These are phyloP conservation scores for Rhodotorula sp. DNA, from an alignment of 1,284 basidiomycete genomes.

Conservation along the genomic window DNA sequence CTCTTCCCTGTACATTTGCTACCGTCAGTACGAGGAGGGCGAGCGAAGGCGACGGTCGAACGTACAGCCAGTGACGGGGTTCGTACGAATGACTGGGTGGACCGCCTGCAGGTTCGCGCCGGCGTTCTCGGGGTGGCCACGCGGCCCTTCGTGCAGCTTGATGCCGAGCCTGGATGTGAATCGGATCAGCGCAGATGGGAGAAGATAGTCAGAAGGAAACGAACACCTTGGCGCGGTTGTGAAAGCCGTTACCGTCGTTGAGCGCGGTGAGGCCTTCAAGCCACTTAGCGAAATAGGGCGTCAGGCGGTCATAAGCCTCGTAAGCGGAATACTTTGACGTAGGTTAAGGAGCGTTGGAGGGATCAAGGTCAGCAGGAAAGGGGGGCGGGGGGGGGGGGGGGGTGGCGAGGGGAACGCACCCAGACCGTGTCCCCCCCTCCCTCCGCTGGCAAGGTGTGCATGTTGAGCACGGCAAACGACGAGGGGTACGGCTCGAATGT, in stretches of 20 bases:
- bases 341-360: too few relatives aligned
- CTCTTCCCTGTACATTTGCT: not conserved
- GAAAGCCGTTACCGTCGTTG: slow-evolving; percentile 24
- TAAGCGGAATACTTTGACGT: slow-evolving; percentile 19
- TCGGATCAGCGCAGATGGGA: too few relatives aligned
- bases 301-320: slow-evolving; percentile 46
- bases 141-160: not conserved
- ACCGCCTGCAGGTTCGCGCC: slow-evolving; percentile 38
- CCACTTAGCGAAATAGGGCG: slow-evolving; percentile 24
- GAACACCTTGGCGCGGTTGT: slow-evolving; percentile 7
- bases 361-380: too few relatives aligned
- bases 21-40: not conserved
- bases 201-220: too few relatives aligned
- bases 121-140: slow-evolving; percentile 33
- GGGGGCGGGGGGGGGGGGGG: too few relatives aligned
- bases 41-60: not conserved
- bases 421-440: slow-evolving; percentile 29
- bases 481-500: not conserved
- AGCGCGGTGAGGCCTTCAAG: slow-evolving; percentile 36
- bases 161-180: slow-evolving; percentile 5
- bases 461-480: slow-evolving; percentile 31
- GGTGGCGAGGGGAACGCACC: not conserved
- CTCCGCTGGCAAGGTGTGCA: slow-evolving; percentile 9
- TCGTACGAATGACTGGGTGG: slow-evolving; percentile 51
- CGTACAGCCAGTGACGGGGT: slow-evolving; percentile 64